These are phyloP conservation scores for Excoecaria agallocha DNA, from an alignment of 345 rosid genomes.

Conservation along the genomic window DNA sequence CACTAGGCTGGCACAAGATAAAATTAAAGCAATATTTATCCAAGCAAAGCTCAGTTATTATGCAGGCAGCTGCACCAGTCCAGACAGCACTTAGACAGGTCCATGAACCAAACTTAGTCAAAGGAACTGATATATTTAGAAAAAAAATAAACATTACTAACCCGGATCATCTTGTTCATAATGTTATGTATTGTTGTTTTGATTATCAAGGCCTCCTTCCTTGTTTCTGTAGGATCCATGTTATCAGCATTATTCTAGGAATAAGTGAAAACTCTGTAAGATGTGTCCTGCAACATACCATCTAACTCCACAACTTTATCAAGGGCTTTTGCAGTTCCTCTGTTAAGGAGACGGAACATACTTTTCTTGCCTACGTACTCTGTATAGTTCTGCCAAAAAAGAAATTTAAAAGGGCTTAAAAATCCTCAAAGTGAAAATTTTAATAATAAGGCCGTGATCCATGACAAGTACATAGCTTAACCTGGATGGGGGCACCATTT, in stretches of 20 bases:
- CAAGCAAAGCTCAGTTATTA: not conserved
- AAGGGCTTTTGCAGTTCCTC: slow-evolving; percentile 98
- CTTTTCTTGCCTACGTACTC: slow-evolving; percentile 83
- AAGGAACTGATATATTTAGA: slow-evolving; percentile 11
- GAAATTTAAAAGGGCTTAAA: not conserved
- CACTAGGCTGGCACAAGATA: too few species aligned
- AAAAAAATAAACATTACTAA: slow-evolving; percentile 25
- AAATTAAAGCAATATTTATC: too few species aligned
- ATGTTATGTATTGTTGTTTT: slow-evolving; percentile 96
- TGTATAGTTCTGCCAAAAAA: slow-evolving; percentile 57
- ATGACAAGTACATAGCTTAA: slow-evolving; percentile 20
- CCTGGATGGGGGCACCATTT: slow-evolving; percentile 93
- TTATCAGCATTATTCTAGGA: slow-evolving; percentile 22
- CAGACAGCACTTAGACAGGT: not conserved
- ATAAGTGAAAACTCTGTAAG: slow-evolving; percentile 5
- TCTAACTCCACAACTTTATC: slow-evolving; percentile 97
- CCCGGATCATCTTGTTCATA: slow-evolving; percentile 95
- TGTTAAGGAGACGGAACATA: slow-evolving; percentile 84
- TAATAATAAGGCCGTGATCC: slow-evolving; percentile 9
- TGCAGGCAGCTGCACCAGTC: not conserved
- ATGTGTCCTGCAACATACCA: slow-evolving; percentile 45
- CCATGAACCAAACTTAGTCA: not conserved
- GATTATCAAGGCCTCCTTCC: slow-evolving; percentile 69
- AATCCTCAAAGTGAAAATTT: not conserved
- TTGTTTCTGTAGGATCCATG: slow-evolving; percentile 53